These are phyloP conservation scores for Rhododendron henanense DNA, from an alignment of 148 eudicot genomes.

Conservation along the genomic window DNA sequence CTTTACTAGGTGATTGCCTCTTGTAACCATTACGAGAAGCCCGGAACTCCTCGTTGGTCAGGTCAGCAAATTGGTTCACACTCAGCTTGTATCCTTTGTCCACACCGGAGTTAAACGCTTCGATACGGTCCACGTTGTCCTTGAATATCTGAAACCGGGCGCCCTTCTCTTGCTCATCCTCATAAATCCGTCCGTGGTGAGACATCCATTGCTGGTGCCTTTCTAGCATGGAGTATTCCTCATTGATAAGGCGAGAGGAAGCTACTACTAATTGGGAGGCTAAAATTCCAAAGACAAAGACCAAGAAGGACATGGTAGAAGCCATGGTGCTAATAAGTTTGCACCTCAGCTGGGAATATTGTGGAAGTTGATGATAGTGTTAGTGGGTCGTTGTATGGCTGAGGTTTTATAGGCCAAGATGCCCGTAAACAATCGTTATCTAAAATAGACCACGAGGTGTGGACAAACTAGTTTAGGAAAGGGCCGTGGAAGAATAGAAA, in stretches of 20 bases:
- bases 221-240: conserved; percentile 22
- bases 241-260: conserved; percentile 27
- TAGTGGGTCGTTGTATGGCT: neutral
- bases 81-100: conserved; percentile 32
- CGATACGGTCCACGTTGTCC: conserved; percentile 46
- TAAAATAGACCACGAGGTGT: too few species aligned
- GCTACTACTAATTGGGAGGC: conserved; percentile 4
- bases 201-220: conserved; percentile 61
- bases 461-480: too few species aligned
- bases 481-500: too few species aligned
- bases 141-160: conserved; percentile 41
- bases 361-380: neutral
- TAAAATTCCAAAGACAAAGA: conserved; percentile 16
- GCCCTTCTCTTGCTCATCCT: conserved; percentile 35
- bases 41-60: conserved; percentile 54
- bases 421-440: neutral
- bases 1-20: neutral
- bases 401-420: conserved; percentile 6
- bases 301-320: neutral
- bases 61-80: conserved; percentile 55
- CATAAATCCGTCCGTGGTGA: conserved; percentile 48
- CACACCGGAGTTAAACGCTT: conserved; percentile 28
- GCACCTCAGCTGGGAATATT: neutral
- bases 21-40: conserved; percentile 41
- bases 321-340: conserved; percentile 14